These are phyloP conservation scores for Geosmithia putterillii DNA, from an alignment of 2,329 filamentous ascomycete genomes.

Conservation along the genomic window DNA sequence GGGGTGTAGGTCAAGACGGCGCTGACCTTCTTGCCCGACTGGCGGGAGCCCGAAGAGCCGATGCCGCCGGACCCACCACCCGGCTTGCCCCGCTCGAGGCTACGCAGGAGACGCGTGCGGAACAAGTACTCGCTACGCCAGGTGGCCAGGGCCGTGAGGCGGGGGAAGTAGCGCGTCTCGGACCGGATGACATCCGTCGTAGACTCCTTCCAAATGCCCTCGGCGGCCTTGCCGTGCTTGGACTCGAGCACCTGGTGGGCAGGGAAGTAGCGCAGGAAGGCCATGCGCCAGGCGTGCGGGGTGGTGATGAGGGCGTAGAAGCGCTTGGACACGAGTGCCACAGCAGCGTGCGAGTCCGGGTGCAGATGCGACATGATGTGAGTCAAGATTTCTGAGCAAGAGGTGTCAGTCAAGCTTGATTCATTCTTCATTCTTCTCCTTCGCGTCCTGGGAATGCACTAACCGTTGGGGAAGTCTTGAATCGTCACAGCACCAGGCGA, in stretches of 20 bases:
- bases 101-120: constrained; percentile 71
- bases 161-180: constrained; percentile 68
- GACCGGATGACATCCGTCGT: constrained; percentile 46
- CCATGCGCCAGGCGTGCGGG: constrained; percentile 86
- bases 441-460: constrained; percentile 9
- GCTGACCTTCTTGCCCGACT: constrained; percentile 51
- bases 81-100: constrained; percentile 72
- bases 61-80: constrained; percentile 37
- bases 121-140: constrained; percentile 96
- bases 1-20: constrained; percentile 80
- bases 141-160: constrained; percentile 72
- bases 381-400: constrained; percentile 66
- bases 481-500: constrained; percentile 29
- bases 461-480: constrained; percentile 70
- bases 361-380: constrained; percentile 85
- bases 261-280: constrained; percentile 83
- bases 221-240: constrained; percentile 19
- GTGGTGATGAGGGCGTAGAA: constrained; percentile 82
- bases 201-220: constrained; percentile 29
- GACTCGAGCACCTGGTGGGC: constrained; percentile 39
- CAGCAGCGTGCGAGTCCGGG: constrained; percentile 67
- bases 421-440: neutral
- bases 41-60: constrained; percentile 36
- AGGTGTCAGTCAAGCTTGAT: constrained; percentile 6
- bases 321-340: constrained; percentile 76